Conservation (phyloP, 352 stramenopile species). For the Globisporangium alternatum region DNA sequence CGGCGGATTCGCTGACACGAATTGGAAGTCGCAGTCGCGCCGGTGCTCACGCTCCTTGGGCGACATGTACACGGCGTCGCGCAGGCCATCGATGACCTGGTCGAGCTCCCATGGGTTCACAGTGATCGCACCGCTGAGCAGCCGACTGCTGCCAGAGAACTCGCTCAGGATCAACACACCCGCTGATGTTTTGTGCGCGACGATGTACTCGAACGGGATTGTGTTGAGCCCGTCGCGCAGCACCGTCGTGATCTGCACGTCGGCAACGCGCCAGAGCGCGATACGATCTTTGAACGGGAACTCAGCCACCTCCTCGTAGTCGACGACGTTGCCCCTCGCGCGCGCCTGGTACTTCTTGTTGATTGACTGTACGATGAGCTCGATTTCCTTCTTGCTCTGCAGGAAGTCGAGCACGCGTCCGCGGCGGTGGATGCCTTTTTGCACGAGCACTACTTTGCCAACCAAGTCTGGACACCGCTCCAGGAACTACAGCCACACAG, state of each 20-base stretch:
- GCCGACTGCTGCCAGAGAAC: conserved; percentile 94
- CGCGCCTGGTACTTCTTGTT: conserved; percentile 86
- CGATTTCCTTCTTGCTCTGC: conserved; percentile 94
- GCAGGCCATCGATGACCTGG: conserved; percentile 67
- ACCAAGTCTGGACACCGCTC: conserved; percentile 78
- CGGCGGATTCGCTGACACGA: conserved; percentile 64
- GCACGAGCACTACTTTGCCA: conserved; percentile 77
- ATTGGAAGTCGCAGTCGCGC: conserved; percentile 75
- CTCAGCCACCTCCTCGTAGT: conserved; percentile 75
- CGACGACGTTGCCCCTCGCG: conserved; percentile 51
- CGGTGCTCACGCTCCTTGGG: conserved; percentile 67
- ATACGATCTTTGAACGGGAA: conserved; percentile 68
- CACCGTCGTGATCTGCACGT: conserved; percentile 78
- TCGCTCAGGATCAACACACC: conserved; percentile 96
- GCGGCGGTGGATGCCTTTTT: conserved; percentile 72
- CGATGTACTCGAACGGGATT: conserved; percentile 82
- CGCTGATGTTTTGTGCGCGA: conserved; percentile 63
- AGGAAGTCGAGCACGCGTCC: conserved; percentile 92
- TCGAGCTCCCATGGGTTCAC: conserved; percentile 97
- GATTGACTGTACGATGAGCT: conserved; percentile 86
- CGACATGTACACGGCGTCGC: conserved; percentile 73
- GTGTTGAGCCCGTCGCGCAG: conserved; percentile 77
- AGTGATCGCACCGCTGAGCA: conserved; percentile 94
- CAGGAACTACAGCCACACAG: conserved; percentile 67
- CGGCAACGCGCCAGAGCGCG: conserved; percentile 70